A percentile compares a stretch with the other conserved stretches of the same genome.
phyloP scores from a whole-genome alignment of 768 basidiomycete genomes.

The Hemileccinum rubropunctum region DNA sequence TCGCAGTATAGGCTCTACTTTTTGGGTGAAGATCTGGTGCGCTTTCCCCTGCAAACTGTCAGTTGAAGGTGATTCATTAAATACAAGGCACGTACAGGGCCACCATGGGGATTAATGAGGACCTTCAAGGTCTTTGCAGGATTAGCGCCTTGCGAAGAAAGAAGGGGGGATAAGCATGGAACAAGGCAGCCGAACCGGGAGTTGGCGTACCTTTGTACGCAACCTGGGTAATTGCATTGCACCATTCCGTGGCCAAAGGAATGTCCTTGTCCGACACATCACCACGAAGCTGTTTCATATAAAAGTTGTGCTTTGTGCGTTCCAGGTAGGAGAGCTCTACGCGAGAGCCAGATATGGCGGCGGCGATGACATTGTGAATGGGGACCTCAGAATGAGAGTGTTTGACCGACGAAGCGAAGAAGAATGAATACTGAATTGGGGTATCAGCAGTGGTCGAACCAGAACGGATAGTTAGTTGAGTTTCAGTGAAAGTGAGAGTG shows the following conservation, averaged over 20 bases:
- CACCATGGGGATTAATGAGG: constrained; percentile 78
- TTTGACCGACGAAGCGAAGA: constrained; percentile 6
- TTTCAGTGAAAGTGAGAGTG: constrained; percentile 28
- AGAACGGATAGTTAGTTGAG: constrained; percentile 26
- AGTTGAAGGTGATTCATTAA: background rate
- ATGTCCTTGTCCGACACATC: constrained; percentile 35
- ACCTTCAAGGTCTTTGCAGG: constrained; percentile 59
- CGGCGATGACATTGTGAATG: constrained; percentile 54
- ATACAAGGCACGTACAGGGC: constrained; percentile 49
- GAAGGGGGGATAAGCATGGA: constrained; percentile 2
- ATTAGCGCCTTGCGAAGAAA: constrained; percentile 51
- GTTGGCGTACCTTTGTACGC: constrained; percentile 55
- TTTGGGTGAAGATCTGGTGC: constrained; percentile 46
- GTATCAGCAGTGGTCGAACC: constrained; percentile 8
- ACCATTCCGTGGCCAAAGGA: constrained; percentile 47
- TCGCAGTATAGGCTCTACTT: constrained; percentile 69
- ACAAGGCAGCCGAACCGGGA: background rate
- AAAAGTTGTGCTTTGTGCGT: constrained; percentile 40
- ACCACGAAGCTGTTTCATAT: constrained; percentile 40
- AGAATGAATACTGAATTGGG: constrained; percentile 6
- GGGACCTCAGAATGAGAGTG: constrained; percentile 30
- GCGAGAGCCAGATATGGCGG: constrained; percentile 34
- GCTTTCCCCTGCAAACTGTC: constrained; percentile 55
- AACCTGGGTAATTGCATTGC: constrained; percentile 47
- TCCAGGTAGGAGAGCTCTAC: constrained; percentile 54